Evolutionary conservation across 2,329 filamentous ascomycete species (phyloP), one percentile per base, ranked within the genome.

Genomic region (Cordyceps javanica): DNA sequence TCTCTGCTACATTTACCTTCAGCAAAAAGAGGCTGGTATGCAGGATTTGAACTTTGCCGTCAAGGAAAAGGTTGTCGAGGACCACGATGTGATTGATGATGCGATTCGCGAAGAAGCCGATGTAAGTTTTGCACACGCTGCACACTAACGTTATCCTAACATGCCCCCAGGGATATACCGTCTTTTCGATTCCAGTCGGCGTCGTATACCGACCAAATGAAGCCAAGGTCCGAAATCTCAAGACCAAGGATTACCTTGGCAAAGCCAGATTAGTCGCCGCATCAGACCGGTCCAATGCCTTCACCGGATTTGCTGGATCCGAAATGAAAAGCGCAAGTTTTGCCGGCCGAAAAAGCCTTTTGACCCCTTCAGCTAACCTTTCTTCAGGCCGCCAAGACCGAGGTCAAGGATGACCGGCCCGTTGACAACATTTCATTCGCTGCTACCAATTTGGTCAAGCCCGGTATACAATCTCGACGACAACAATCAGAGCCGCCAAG

Each of bases 71-170:
- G 90, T 94, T 49, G 92, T 96, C 1, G 88, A 93, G 56, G 93
- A 97, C 66, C 94, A 99, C 75, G 90, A 96, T 70, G 94, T 99
- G 62, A 99, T 99, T 63, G 92, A 99, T 67, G 94, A 99, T 73
- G 94, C 94, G 5, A 97, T 99, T 64, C 80, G 83, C 55, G 94
- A 97, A 70, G 86, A 92, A 67, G 94, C 94, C 60, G 91, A 97
- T 81, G 91, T 94, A 79, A 62, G 78, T 60, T 19, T 14, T 21
- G 1, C 34, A 14, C 7, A 34, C 10, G 1, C 13, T 34, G 3
- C 16, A 19, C 13, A 34, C 56, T 28, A 23, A 50, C 66, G 60
- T 75, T 62, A 57, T 41, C 14, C 28, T 57, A 38, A 51, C 28
- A 3, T 19, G n/a, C 16, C 57, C 36, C 3, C 61, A 96, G 89